These are phyloP conservation scores for Lactarius hatsudake DNA, from an alignment of 768 basidiomycete genomes.

Conservation along the genomic window DNA sequence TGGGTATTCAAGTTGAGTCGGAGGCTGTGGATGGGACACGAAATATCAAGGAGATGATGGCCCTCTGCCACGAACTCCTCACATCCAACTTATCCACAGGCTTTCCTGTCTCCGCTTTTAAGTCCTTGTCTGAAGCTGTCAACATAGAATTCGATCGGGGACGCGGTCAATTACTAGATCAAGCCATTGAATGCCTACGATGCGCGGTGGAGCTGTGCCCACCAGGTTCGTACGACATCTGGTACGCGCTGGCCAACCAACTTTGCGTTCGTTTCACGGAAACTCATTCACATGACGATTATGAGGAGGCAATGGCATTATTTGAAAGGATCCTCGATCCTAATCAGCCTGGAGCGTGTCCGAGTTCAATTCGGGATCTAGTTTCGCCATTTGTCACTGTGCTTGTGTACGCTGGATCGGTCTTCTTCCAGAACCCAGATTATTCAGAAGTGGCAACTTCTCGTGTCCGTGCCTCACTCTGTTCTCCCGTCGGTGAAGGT, in stretches of 20 bases:
- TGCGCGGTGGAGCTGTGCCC: not conserved
- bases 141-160: not conserved
- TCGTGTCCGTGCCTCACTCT: not conserved
- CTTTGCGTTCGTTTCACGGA: not conserved
- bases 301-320: not conserved
- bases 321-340: not conserved
- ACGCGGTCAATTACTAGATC: too few species aligned
- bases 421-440: not conserved
- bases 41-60: not conserved
- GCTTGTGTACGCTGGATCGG: not conserved
- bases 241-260: not conserved
- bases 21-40: not conserved
- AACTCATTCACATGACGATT: constrained; percentile 7
- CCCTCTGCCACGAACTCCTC: not conserved
- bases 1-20: too few species aligned
- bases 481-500: not conserved
- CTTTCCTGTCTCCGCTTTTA: not conserved
- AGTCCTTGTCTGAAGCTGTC: not conserved
- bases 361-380: not conserved
- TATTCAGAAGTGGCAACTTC: constrained; percentile 2
- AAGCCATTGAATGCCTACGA: not conserved
- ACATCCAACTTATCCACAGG: not conserved
- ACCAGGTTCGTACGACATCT: not conserved
- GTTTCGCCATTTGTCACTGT: not conserved
- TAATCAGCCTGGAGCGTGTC: not conserved